These are phyloP conservation scores for Calamus simplicifolius DNA, from an alignment of 176 grass and related monocot species.

Conservation along the genomic window DNA sequence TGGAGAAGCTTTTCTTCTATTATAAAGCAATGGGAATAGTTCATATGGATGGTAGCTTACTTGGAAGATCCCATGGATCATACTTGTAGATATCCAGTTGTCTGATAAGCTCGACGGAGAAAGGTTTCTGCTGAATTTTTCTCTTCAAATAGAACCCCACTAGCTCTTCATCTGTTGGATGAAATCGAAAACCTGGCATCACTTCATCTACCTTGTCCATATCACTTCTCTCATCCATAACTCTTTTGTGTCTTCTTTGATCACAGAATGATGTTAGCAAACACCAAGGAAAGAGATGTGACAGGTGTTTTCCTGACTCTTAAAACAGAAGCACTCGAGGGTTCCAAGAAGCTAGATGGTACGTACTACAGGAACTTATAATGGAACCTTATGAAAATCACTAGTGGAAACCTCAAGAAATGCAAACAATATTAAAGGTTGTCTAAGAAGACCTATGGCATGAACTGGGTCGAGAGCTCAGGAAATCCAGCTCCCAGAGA, in stretches of 20 bases:
- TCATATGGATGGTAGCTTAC: slow-evolving; percentile 38
- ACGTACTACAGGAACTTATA: no score
- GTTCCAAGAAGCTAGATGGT: no score
- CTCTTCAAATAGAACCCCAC: slow-evolving; percentile 93
- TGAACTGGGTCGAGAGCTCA: no score
- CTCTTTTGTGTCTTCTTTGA: neutral
- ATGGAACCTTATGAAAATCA: no score
- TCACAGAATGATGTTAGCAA: no score
- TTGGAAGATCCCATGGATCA: slow-evolving; percentile 99
- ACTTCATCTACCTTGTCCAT: slow-evolving; percentile 85
- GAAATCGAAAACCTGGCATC: slow-evolving; percentile 96
- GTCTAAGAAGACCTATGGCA: no score
- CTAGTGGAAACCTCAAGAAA: no score
- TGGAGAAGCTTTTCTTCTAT: neutral
- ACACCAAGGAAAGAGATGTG: no score
- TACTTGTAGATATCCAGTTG: slow-evolving; percentile 99
- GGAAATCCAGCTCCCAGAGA: no score
- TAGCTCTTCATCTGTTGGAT: slow-evolving; percentile 97
- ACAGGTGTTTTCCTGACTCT: no score
- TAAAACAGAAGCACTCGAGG: no score
- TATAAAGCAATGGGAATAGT: slow-evolving; percentile 4
- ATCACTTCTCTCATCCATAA: slow-evolving; percentile 71
- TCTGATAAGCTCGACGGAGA: slow-evolving; percentile 93
- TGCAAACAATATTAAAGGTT: no score
- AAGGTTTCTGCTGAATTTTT: slow-evolving; percentile 85